These are phyloP conservation scores for Aspergillus diversus DNA, from an alignment of 495 filamentous ascomycete species.

Conservation along the genomic window DNA sequence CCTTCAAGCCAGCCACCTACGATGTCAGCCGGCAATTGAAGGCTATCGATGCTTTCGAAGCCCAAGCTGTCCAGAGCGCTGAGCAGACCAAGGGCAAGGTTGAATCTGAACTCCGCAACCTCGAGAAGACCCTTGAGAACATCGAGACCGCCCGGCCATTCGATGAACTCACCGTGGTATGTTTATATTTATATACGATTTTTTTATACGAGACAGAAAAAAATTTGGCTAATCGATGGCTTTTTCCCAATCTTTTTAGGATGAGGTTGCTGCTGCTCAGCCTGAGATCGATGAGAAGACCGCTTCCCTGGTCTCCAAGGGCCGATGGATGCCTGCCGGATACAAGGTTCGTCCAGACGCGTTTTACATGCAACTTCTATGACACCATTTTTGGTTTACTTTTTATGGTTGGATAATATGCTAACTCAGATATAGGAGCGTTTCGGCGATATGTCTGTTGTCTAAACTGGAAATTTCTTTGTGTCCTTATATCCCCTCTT, in stretches of 20 bases:
- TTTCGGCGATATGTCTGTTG: slow-evolving; percentile 92
- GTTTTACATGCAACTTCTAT: neutral
- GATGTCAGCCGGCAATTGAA: slow-evolving; percentile 90
- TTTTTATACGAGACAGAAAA: neutral
- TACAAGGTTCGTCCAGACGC: slow-evolving; percentile 77
- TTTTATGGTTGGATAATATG: slow-evolving; percentile 1
- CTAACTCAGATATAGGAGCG: slow-evolving; percentile 69
- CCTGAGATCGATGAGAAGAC: slow-evolving; percentile 97
- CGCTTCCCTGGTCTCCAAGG: slow-evolving; percentile 87
- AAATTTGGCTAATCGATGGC: slow-evolving; percentile 19
- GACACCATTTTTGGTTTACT: neutral
- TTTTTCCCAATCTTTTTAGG: slow-evolving; percentile 54
- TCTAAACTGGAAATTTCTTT: slow-evolving; percentile 61
- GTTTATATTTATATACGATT: slow-evolving; percentile 42
- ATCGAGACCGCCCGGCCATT: slow-evolving; percentile 96
- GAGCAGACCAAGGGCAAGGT: slow-evolving; percentile 94
- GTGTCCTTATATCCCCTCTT: slow-evolving; percentile 32
- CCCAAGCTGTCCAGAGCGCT: slow-evolving; percentile 94
- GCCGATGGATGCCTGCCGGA: slow-evolving; percentile 94
- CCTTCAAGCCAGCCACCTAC: slow-evolving; percentile 89
- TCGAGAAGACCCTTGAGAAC: slow-evolving; percentile 92
- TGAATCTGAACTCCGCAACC: slow-evolving; percentile 86
- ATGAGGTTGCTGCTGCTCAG: slow-evolving; percentile 89
- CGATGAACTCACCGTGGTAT: slow-evolving; percentile 95
- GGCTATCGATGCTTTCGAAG: slow-evolving; percentile 97